A percentile compares a stretch with the other conserved stretches of the same genome.
Conservation (phyloP, 2,329 filamentous ascomycete genomes). For the Penicillium sp. region DNA sequence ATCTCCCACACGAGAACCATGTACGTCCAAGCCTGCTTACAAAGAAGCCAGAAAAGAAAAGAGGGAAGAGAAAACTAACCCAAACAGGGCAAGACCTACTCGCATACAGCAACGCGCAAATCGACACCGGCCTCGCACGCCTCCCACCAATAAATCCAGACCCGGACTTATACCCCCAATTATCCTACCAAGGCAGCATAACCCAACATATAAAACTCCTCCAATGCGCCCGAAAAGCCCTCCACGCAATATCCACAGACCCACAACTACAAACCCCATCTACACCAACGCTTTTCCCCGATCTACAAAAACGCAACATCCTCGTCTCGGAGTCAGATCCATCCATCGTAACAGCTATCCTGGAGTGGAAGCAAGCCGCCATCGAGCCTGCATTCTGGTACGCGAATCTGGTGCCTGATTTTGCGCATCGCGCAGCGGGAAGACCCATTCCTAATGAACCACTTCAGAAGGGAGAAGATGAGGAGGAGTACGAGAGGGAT, state of each 20-base stretch:
- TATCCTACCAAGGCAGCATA: slow-evolving; percentile 36
- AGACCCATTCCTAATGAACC: too few species aligned
- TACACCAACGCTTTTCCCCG: slow-evolving; percentile 22
- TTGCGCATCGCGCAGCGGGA: neutral
- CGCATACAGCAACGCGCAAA: slow-evolving; percentile 35
- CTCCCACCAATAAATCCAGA: slow-evolving; percentile 26
- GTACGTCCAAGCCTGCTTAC: slow-evolving; percentile 27
- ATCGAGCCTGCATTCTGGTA: slow-evolving; percentile 33
- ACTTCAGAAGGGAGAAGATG: neutral
- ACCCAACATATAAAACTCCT: slow-evolving; percentile 34
- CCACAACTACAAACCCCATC: slow-evolving; percentile 26
- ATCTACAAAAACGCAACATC: slow-evolving; percentile 34
- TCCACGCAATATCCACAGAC: slow-evolving; percentile 29
- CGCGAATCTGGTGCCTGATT: slow-evolving; percentile 16
- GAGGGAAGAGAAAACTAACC: slow-evolving; percentile 3
- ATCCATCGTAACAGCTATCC: slow-evolving; percentile 28
- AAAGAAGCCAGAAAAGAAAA: slow-evolving; percentile 1
- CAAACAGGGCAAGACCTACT: slow-evolving; percentile 32
- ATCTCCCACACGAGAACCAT: slow-evolving; percentile 38
- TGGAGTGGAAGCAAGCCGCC: slow-evolving; percentile 31
- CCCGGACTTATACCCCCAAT: slow-evolving; percentile 15
- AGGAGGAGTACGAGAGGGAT: neutral
- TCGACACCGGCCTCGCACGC: slow-evolving; percentile 38
- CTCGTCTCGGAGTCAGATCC: slow-evolving; percentile 30
- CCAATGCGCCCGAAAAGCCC: slow-evolving; percentile 23